phyloP scores from a whole-genome alignment of 345 rosid genomes.

The Arabis alpina region DNA sequence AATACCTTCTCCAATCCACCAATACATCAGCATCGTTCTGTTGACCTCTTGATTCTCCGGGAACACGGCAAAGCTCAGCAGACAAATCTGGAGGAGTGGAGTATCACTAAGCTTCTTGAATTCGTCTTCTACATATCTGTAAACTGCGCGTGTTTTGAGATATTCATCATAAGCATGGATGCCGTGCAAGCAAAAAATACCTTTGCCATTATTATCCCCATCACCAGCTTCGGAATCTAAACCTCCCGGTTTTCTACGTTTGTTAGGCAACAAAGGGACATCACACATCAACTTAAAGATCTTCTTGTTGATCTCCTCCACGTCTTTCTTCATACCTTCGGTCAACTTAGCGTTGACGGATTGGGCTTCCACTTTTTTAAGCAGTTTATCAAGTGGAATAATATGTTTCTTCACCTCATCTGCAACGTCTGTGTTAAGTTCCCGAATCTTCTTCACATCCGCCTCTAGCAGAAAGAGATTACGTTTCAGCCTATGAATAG shows the following conservation, averaged over 20 bases:
- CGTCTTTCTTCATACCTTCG: slow-evolving; percentile 24
- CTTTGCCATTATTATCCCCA: slow-evolving; percentile 10
- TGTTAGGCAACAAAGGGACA: slow-evolving; percentile 41
- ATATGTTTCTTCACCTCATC: slow-evolving; percentile 6
- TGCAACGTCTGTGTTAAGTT: not conserved
- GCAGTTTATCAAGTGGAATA: not conserved
- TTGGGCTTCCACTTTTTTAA: not conserved
- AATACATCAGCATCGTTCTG: slow-evolving; percentile 51
- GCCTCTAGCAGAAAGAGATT: slow-evolving; percentile 1
- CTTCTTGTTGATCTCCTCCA: slow-evolving; percentile 42
- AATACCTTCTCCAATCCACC: slow-evolving; percentile 65
- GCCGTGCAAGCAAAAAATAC: slow-evolving; percentile 31
- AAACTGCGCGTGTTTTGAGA: slow-evolving; percentile 4
- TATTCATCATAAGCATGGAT: slow-evolving; percentile 16
- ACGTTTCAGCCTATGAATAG: slow-evolving; percentile 6
- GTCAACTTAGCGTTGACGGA: slow-evolving; percentile 5
- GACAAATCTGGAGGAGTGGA: slow-evolving; percentile 24
- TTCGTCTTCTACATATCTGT: not conserved
- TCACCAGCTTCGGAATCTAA: slow-evolving; percentile 15
- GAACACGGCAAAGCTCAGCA: slow-evolving; percentile 54
- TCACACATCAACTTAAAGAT: slow-evolving; percentile 44
- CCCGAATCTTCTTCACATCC: slow-evolving; percentile 9
- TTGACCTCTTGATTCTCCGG: slow-evolving; percentile 52
- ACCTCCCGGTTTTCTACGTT: slow-evolving; percentile 15
- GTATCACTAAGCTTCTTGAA: slow-evolving; percentile 16